Evolutionary conservation across 108 stramenopile species (phyloP).

Genomic region (Cyclotella kingstonii): DNA sequence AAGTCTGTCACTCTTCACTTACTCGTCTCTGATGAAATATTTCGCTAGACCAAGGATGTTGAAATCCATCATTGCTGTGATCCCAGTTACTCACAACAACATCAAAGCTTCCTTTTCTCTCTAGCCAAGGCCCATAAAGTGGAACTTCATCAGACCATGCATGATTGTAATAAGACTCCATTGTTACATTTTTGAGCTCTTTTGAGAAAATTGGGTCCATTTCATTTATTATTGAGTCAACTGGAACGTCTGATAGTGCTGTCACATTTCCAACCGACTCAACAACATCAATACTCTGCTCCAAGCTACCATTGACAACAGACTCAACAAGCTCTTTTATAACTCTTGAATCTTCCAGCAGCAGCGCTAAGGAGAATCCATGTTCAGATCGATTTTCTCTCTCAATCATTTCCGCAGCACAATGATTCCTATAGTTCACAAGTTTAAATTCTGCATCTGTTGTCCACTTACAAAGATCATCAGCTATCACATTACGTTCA

Average conservation of each 20-base stretch:
- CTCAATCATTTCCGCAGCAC: conserved; percentile 8
- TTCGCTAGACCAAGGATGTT: conserved; percentile 59
- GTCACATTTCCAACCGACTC: neutral
- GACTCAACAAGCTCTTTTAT: conserved; percentile 25
- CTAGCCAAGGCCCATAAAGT: conserved; percentile 72
- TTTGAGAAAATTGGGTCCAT: conserved; percentile 71
- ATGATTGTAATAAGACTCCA: conserved; percentile 56
- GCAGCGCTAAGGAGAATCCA: conserved; percentile 29
- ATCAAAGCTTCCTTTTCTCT: conserved; percentile 61
- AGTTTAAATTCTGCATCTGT: conserved; percentile 14
- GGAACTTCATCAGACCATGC: conserved; percentile 72
- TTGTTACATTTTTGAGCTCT: conserved; percentile 55
- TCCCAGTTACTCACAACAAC: conserved; percentile 67
- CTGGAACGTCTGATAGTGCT: conserved; percentile 41
- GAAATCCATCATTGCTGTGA: conserved; percentile 41
- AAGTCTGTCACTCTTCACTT: conserved; percentile 1
- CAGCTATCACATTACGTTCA: neutral
- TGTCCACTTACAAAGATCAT: conserved; percentile 27
- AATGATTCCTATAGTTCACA: conserved; percentile 9
- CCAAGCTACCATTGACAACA: conserved; percentile 7
- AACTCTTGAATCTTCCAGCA: conserved; percentile 25
- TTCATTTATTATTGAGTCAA: conserved; percentile 50
- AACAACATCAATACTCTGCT: neutral
- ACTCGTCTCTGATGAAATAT: conserved; percentile 49
- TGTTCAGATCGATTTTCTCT: conserved; percentile 1